Conservation (phyloP, 306 rosid genomes). For the Fagus crenata region DNA sequence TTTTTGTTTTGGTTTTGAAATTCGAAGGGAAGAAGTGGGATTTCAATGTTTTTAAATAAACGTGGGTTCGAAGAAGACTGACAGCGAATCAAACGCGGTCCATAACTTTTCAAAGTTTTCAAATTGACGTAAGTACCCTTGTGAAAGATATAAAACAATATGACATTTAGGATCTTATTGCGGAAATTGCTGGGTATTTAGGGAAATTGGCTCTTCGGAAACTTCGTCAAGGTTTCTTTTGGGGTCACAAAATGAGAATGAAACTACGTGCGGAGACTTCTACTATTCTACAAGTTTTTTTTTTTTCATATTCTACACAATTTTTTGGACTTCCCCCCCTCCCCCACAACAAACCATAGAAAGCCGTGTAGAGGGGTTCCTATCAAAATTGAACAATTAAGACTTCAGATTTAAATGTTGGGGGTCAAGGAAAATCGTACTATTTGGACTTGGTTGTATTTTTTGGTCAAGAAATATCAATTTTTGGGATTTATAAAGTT, state of each 20-base stretch:
- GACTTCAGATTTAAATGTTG: no score
- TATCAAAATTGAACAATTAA: no score
- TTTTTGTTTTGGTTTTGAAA: neutral
- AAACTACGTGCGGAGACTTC: neutral
- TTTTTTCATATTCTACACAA: neutral
- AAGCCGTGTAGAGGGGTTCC: no score
- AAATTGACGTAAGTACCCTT: neutral
- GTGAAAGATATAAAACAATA: neutral
- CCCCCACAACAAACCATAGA: no score
- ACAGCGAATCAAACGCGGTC: neutral
- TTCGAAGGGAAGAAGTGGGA: conserved; percentile 1
- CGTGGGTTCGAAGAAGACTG: neutral
- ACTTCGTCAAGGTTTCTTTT: neutral
- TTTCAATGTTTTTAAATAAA: neutral
- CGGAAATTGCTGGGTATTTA: neutral
- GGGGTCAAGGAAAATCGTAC: no score
- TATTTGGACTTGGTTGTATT: no score
- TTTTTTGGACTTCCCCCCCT: no score
- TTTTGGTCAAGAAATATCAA: no score
- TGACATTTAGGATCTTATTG: neutral
- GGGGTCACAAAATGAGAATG: neutral
- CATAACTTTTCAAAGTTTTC: neutral
- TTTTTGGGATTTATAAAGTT: no score
- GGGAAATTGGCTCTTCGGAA: neutral
- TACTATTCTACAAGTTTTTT: neutral